Evolutionary conservation across 768 basidiomycete genomes (phyloP).

Genomic region (Cystobasidiopsis lactophilus): DNA sequence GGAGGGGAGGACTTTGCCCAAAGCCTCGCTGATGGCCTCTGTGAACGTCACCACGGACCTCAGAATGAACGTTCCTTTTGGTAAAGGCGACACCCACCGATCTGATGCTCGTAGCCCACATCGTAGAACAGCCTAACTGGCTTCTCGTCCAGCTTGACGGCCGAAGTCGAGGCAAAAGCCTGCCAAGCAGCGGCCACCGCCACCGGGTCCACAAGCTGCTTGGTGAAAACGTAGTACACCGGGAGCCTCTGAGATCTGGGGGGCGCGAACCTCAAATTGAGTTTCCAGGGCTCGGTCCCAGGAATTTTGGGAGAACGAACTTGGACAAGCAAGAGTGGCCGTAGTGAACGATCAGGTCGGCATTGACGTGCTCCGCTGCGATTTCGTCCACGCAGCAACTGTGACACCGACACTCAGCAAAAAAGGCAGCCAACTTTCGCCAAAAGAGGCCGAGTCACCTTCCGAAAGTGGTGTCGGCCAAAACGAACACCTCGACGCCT

Average conservation of each 20-base stretch:
- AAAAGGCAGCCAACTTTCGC: not conserved
- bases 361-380: constrained; percentile 77
- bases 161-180: not conserved
- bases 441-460: constrained; percentile 35
- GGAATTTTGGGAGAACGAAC: constrained; percentile 30
- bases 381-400: constrained; percentile 96
- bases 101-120: constrained; percentile 36
- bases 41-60: no score
- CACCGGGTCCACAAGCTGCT: constrained; percentile 29
- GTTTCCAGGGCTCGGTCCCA: not conserved
- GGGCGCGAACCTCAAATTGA: no score
- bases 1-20: no score
- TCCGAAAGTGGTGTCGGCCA: constrained; percentile 97
- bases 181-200: constrained; percentile 19
- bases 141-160: constrained; percentile 1
- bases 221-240: constrained; percentile 75
- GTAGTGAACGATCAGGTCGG: constrained; percentile 79
- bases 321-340: constrained; percentile 88
- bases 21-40: no score
- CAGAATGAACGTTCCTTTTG: no score
- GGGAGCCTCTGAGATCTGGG: constrained; percentile 67
- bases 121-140: constrained; percentile 40
- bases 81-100: no score
- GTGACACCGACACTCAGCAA: constrained; percentile 11
- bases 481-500: constrained; percentile 49